Evolutionary conservation across 1,284 basidiomycete genomes (phyloP).

Genomic region (Volvariella surrecta): DNA sequence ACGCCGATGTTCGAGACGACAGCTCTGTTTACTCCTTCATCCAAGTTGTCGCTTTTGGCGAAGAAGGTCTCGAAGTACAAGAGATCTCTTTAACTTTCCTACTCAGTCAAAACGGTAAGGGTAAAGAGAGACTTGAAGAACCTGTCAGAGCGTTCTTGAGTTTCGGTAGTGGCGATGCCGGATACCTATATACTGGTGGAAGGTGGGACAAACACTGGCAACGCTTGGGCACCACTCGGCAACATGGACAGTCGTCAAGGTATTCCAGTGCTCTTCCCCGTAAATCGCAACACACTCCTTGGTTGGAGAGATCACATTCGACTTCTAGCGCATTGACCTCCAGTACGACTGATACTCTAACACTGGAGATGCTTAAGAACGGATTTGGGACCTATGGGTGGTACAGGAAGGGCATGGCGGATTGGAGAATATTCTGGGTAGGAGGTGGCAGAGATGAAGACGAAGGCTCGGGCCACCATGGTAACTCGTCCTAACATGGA

Average conservation of each 20-base stretch:
- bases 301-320: conserved; percentile 31
- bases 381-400: conserved; percentile 68
- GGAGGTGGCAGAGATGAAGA: conserved; percentile 41
- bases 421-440: conserved; percentile 74
- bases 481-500: no score
- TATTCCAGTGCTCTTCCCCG: conserved; percentile 4
- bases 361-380: conserved; percentile 40
- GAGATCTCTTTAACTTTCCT: conserved; percentile 43
- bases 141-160: conserved; percentile 47
- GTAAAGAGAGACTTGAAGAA: conserved; percentile 34
- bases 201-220: conserved; percentile 51
- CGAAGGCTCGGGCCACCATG: conserved; percentile 13
- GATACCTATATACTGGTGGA: conserved; percentile 56
- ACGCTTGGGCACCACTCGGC: no score
- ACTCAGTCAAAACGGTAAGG: conserved; percentile 45
- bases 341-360: conserved; percentile 38
- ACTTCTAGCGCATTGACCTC: conserved; percentile 32
- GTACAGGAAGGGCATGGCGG: conserved; percentile 57
- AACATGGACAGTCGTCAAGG: neutral
- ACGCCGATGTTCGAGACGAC: conserved; percentile 17
- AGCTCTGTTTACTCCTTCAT: conserved; percentile 31
- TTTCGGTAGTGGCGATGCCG: conserved; percentile 49
- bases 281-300: conserved; percentile 29
- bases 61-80: conserved; percentile 63
- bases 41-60: conserved; percentile 59